Conservation (phyloP, 176 grass and related monocot species). For the Musa itinerans region DNA sequence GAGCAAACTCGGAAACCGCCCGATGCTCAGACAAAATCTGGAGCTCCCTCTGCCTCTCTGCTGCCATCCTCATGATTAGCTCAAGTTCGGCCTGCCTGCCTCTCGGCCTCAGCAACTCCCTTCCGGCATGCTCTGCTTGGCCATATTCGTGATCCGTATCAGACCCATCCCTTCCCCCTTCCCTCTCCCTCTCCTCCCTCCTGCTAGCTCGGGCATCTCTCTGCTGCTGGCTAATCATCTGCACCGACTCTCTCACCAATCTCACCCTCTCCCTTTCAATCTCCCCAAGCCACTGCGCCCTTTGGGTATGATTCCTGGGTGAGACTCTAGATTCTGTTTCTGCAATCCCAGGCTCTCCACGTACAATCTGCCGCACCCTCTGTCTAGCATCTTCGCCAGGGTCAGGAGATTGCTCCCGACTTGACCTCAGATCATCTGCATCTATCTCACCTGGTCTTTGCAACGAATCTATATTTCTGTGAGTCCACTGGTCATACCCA, state of each 20-base stretch:
- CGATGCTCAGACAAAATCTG: constrained; percentile 46
- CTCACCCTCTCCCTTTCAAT: constrained; percentile 48
- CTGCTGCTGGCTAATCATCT: constrained; percentile 12
- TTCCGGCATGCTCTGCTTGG: constrained; percentile 27
- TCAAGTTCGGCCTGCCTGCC: constrained; percentile 80
- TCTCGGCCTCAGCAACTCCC: constrained; percentile 53
- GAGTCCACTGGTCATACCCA: not conserved
- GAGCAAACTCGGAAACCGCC: constrained; percentile 59
- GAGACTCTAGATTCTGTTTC: not conserved
- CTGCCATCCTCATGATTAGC: constrained; percentile 69
- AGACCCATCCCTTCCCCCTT: constrained; percentile 28
- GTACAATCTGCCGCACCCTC: constrained; percentile 24
- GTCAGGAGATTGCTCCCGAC: constrained; percentile 62
- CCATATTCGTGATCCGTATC: constrained; percentile 1
- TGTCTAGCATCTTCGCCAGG: constrained; percentile 22
- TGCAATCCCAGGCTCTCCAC: constrained; percentile 23
- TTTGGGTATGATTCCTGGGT: not conserved
- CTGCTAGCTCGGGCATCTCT: not conserved
- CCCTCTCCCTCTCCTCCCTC: constrained; percentile 16
- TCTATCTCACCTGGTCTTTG: constrained; percentile 19
- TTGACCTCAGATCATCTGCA: constrained; percentile 29
- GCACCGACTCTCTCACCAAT: constrained; percentile 19
- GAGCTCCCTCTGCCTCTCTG: constrained; percentile 78
- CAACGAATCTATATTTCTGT: not conserved
- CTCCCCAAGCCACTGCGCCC: constrained; percentile 34